Conservation (phyloP, 371 early-diverging fungal species). For the Lichtheimia ornata region DNA sequence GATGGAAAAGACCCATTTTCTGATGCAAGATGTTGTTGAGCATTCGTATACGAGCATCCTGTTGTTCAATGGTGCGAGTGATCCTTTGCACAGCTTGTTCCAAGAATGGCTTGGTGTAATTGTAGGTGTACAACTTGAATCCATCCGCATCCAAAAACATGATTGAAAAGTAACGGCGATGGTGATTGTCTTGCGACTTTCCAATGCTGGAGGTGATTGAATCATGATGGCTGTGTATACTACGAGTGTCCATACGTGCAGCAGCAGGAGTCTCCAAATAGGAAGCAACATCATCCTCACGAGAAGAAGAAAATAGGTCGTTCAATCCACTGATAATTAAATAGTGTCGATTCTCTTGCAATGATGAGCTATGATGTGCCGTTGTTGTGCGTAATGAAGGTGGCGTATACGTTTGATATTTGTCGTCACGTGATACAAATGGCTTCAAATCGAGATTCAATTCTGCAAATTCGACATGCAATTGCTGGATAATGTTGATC, state of each 20-base stretch:
- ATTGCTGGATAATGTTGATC: conserved; percentile 34
- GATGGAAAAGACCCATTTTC: conserved; percentile 72
- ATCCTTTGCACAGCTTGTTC: conserved; percentile 58
- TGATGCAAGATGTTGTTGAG: conserved; percentile 60
- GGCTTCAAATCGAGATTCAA: conserved; percentile 28
- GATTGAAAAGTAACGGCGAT: conserved; percentile 57
- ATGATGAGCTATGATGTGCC: not conserved
- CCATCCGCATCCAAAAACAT: conserved; percentile 54
- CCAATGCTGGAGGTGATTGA: conserved; percentile 31
- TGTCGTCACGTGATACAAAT: conserved; percentile 22
- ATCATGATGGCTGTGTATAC: conserved; percentile 39
- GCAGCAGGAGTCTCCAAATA: not conserved
- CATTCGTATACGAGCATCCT: conserved; percentile 26
- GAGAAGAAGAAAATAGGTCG: conserved; percentile 33
- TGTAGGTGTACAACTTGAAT: conserved; percentile 68
- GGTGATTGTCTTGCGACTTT: conserved; percentile 14
- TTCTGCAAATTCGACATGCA: conserved; percentile 32
- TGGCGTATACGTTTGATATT: not conserved
- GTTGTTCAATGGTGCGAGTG: conserved; percentile 22
- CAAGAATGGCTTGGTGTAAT: conserved; percentile 57
- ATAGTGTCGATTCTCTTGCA: conserved; percentile 32
- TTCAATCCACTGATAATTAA: conserved; percentile 57
- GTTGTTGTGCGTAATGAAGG: not conserved
- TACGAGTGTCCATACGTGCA: not conserved
- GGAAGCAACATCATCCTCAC: not conserved